Percentiles rank a stretch among this genome's conserved stretches.
These are phyloP conservation scores for Ogataea pignaliae DNA, from an alignment of 805 yeast species.

Conservation along the genomic window DNA sequence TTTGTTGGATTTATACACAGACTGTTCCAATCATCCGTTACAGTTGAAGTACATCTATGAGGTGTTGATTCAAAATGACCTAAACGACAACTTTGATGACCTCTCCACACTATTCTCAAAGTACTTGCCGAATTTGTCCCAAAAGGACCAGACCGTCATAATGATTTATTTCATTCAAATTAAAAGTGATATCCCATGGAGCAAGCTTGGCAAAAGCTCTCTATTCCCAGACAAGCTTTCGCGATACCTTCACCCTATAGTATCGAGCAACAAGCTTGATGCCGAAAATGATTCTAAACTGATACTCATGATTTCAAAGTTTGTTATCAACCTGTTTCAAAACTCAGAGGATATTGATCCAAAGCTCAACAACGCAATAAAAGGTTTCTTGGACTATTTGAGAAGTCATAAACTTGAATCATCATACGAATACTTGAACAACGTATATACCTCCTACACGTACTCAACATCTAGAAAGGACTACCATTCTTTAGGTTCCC, in stretches of 20 bases:
- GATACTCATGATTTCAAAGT: constrained; percentile 20
- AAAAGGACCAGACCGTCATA: constrained; percentile 20
- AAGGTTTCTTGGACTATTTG: constrained; percentile 13
- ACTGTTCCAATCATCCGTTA: constrained; percentile 13
- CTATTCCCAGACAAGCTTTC: constrained; percentile 15
- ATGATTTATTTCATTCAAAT: constrained; percentile 26
- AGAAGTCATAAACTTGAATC: constrained; percentile 9
- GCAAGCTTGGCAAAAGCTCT: constrained; percentile 7
- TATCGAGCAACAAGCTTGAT: neutral
- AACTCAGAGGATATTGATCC: constrained; percentile 11
- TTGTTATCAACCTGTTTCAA: constrained; percentile 16
- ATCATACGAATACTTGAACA: constrained; percentile 14
- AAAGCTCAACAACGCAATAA: constrained; percentile 12
- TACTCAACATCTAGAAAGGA: constrained; percentile 17
- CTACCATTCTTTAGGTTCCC: constrained; percentile 5
- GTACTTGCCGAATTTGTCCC: constrained; percentile 9
- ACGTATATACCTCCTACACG: constrained; percentile 12
- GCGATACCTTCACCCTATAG: constrained; percentile 7
- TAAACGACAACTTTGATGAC: constrained; percentile 22
- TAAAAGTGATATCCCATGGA: constrained; percentile 21
- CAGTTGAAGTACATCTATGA: constrained; percentile 28
- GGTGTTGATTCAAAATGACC: constrained; percentile 23
- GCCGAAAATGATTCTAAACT: constrained; percentile 11
- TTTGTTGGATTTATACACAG: constrained; percentile 14
- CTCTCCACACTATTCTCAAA: constrained; percentile 17